Evolutionary conservation across 1,284 basidiomycete genomes (phyloP).

Genomic region (Papiliotrema terrestris): DNA sequence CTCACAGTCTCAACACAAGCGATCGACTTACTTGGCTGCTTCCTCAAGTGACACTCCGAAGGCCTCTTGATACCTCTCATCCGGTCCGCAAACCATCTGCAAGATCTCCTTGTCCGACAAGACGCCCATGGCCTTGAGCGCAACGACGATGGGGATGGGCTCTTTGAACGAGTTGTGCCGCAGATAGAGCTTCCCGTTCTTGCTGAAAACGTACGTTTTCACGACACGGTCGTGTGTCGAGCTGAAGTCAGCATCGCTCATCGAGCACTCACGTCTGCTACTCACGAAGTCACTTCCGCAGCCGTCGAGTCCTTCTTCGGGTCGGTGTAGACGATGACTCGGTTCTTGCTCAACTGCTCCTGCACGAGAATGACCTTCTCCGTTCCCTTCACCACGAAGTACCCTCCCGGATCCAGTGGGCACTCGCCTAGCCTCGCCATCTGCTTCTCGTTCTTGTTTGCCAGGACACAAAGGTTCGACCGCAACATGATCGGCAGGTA

Average conservation of each 20-base stretch:
- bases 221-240: conserved; percentile 98
- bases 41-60: conserved; percentile 95
- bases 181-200: conserved; percentile 89
- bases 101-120: conserved; percentile 98
- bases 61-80: conserved; percentile 80
- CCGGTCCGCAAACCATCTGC: conserved; percentile 86
- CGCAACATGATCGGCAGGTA: conserved; percentile 95
- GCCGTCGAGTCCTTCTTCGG: conserved; percentile 86
- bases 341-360: conserved; percentile 98
- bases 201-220: conserved; percentile 95
- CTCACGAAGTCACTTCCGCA: conserved; percentile 94
- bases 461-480: conserved; percentile 89
- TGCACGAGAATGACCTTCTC: conserved; percentile 99
- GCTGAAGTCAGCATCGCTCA: conserved; percentile 49
- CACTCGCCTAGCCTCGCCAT: conserved; percentile 93
- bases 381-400: conserved; percentile 98
- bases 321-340: conserved; percentile 97
- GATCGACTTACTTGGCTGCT: conserved; percentile 60
- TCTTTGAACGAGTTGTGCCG: conserved; percentile 99
- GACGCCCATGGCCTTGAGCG: conserved; percentile 92
- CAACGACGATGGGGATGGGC: conserved; percentile 93
- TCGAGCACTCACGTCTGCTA: conserved; percentile 13
- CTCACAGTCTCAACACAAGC: background rate
- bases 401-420: conserved; percentile 96
- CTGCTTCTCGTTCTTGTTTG: conserved; percentile 70